Conservation (phyloP, 1,284 basidiomycete species). For the Ganoderma resinaceum region DNA sequence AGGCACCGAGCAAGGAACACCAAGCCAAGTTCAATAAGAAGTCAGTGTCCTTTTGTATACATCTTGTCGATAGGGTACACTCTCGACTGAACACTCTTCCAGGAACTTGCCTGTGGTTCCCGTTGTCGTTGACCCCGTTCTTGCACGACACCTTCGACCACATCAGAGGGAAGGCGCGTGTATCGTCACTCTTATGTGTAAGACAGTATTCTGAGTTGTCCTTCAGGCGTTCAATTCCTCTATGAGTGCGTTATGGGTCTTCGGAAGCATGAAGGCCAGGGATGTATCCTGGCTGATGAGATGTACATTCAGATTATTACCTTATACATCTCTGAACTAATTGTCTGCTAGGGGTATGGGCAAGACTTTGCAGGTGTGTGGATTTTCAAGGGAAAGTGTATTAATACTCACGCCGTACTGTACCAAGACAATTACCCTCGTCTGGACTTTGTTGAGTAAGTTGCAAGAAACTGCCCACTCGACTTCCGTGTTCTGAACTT, state of each 20-base stretch:
- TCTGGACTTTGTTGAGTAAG: conserved; percentile 88
- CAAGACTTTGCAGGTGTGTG: conserved; percentile 82
- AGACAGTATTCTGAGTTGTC: neutral
- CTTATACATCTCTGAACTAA: conserved; percentile 5
- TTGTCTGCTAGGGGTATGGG: conserved; percentile 80
- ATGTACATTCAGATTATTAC: conserved; percentile 62
- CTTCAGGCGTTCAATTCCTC: conserved; percentile 82
- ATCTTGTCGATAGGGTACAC: neutral
- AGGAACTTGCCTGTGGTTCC: conserved; percentile 74
- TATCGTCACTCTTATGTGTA: too few species aligned
- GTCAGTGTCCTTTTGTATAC: conserved; percentile 47
- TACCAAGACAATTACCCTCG: conserved; percentile 79
- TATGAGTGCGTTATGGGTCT: conserved; percentile 98
- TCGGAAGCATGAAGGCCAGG: conserved; percentile 86
- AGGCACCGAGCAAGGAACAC: conserved; percentile 74
- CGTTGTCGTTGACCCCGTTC: conserved; percentile 94
- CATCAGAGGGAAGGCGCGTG: conserved; percentile 89
- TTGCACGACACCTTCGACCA: conserved; percentile 80
- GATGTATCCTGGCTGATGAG: conserved; percentile 97
- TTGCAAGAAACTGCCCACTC: conserved; percentile 33
- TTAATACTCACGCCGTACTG: neutral
- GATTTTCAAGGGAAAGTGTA: too few species aligned
- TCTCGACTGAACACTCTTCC: conserved; percentile 5
- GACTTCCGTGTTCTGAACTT: neutral
- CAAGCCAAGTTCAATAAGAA: conserved; percentile 74